Evolutionary conservation across 768 basidiomycete genomes (phyloP).

Genomic region (Mycena olivaceomarginata): DNA sequence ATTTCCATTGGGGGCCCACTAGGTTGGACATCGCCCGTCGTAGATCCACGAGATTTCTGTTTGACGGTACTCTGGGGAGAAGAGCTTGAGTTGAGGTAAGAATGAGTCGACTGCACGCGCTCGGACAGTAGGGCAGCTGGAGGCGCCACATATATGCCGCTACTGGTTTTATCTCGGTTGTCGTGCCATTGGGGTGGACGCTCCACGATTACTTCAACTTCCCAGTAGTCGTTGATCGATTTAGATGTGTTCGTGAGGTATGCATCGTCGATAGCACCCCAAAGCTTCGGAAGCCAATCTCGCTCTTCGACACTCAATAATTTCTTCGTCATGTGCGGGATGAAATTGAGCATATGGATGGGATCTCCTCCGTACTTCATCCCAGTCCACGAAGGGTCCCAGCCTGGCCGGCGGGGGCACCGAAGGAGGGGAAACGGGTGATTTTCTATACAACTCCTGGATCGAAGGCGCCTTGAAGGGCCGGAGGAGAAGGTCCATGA

Average conservation of each 20-base stretch:
- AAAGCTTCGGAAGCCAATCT: background rate
- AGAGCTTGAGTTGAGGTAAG: background rate
- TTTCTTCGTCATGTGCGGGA: background rate
- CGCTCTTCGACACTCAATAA: background rate
- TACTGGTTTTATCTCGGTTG: background rate
- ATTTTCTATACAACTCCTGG: background rate
- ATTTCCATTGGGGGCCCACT: background rate
- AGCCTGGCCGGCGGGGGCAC: background rate
- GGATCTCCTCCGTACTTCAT: constrained; percentile 16
- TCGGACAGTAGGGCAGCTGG: background rate
- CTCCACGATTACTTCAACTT: background rate
- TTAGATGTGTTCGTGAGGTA: constrained; percentile 2
- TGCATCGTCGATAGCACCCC: background rate
- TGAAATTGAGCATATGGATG: background rate
- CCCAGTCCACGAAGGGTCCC: constrained; percentile 15
- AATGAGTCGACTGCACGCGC: background rate
- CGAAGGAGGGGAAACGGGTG: background rate
- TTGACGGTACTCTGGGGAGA: background rate
- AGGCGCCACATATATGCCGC: background rate
- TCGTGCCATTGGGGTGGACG: constrained; percentile 16
- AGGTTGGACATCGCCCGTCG: background rate
- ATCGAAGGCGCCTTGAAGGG: constrained; percentile 7
- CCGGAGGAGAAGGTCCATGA: constrained; percentile 12
- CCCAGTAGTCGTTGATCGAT: constrained; percentile 17
- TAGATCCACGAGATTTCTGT: background rate